A percentile compares a stretch with the other conserved stretches of the same genome.
Conservation (phyloP, 1,139 yeast species). For the Scheffersomyces lignicola region DNA sequence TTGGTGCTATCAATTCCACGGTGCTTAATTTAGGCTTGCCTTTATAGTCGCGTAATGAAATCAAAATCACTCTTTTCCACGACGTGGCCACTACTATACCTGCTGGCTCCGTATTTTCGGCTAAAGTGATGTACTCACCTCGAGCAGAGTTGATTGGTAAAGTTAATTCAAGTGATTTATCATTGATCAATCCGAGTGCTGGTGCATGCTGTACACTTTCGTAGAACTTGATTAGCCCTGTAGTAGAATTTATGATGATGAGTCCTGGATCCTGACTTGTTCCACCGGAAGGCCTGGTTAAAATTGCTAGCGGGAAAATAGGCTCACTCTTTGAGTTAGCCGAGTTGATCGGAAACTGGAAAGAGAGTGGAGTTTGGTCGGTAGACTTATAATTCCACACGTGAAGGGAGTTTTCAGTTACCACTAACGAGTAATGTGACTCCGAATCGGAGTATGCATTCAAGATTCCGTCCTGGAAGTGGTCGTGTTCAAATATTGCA, state of each 20-base stretch:
- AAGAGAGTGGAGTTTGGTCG: slow-evolving; percentile 58
- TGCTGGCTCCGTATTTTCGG: slow-evolving; percentile 70
- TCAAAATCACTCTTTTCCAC: slow-evolving; percentile 61
- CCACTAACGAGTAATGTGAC: slow-evolving; percentile 56
- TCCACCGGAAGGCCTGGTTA: slow-evolving; percentile 68
- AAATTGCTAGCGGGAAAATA: slow-evolving; percentile 51
- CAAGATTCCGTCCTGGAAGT: slow-evolving; percentile 15
- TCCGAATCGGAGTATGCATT: slow-evolving; percentile 56
- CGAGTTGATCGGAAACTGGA: slow-evolving; percentile 40
- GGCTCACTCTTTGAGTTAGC: slow-evolving; percentile 8
- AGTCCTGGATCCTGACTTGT: slow-evolving; percentile 65
- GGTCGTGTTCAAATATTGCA: slow-evolving; percentile 30
- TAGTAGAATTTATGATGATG: slow-evolving; percentile 53
- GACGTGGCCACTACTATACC: slow-evolving; percentile 76
- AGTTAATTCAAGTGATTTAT: slow-evolving; percentile 35
- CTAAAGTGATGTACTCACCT: slow-evolving; percentile 57
- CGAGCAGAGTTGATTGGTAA: slow-evolving; percentile 38
- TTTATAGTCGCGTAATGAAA: slow-evolving; percentile 65
- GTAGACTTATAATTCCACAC: slow-evolving; percentile 72
- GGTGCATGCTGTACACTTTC: slow-evolving; percentile 70
- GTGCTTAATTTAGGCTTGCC: slow-evolving; percentile 58
- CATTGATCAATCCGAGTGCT: slow-evolving; percentile 60
- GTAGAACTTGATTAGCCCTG: slow-evolving; percentile 62
- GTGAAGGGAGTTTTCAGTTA: slow-evolving; percentile 51
- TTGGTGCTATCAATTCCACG: slow-evolving; percentile 32